A percentile compares a stretch with the other conserved stretches of the same genome.
phyloP scores from a whole-genome alignment of 1,139 yeast genomes.

The Yamadazyma songkhlaensis region DNA sequence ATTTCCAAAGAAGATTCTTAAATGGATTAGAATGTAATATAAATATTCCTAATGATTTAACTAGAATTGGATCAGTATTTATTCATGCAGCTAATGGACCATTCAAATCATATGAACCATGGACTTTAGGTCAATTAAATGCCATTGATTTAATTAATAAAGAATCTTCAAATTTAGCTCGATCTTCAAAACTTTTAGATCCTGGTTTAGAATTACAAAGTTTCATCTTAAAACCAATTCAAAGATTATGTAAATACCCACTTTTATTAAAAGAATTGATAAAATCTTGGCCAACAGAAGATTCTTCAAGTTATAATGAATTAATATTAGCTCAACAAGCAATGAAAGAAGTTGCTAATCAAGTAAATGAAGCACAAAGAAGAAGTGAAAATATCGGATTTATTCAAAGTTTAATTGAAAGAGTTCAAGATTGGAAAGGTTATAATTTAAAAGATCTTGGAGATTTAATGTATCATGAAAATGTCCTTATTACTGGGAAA shows the following conservation, averaged over 20 bases:
- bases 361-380: conserved; percentile 92
- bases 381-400: conserved; percentile 81
- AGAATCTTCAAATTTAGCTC: conserved; percentile 56
- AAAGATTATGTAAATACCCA: conserved; percentile 92
- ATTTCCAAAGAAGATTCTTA: conserved; percentile 86
- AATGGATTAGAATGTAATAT: conserved; percentile 89
- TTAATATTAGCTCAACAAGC: conserved; percentile 67
- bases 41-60: conserved; percentile 68
- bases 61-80: conserved; percentile 85
- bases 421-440: conserved; percentile 94
- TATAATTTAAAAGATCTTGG: conserved; percentile 82
- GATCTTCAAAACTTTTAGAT: conserved; percentile 63
- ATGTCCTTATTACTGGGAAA: conserved; percentile 71
- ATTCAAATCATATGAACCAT: conserved; percentile 86
- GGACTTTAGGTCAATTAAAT: conserved; percentile 80
- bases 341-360: conserved; percentile 65
- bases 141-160: conserved; percentile 78
- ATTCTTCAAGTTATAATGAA: conserved; percentile 59
- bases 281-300: conserved; percentile 35
- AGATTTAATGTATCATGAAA: conserved; percentile 74
- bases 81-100: conserved; percentile 75
- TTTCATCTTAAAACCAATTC: conserved; percentile 89
- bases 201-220: conserved; percentile 90
- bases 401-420: conserved; percentile 62
- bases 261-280: conserved; percentile 71